phyloP scores from a whole-genome alignment of 257 asterid genomes.

The Nicotiana benthamiana region DNA sequence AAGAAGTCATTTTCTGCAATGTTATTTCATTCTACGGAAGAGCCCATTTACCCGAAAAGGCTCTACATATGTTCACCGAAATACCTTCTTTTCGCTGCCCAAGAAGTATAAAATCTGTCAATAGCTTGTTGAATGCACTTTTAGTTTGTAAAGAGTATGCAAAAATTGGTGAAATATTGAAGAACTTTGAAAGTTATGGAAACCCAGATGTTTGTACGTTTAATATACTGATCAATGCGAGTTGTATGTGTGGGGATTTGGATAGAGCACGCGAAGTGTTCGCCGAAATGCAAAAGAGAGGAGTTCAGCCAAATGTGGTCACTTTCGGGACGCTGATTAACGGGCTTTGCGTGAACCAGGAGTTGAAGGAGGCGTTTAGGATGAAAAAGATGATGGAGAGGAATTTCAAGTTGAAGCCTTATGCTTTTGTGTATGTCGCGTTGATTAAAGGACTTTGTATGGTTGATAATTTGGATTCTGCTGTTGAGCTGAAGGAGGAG shows the following conservation, averaged over 20 bases:
- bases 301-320: constrained; percentile 50
- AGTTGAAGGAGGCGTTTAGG: constrained; percentile 34
- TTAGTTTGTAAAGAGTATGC: constrained; percentile 41
- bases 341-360: constrained; percentile 36
- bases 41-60: constrained; percentile 47
- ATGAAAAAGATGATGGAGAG: constrained; percentile 56
- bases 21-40: constrained; percentile 54
- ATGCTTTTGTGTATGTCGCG: constrained; percentile 41
- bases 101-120: constrained; percentile 54
- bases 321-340: constrained; percentile 67
- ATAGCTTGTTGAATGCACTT: constrained; percentile 48
- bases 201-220: constrained; percentile 59
- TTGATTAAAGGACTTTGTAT: constrained; percentile 64
- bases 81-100: constrained; percentile 49
- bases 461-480: constrained; percentile 25
- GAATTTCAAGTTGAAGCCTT: constrained; percentile 37
- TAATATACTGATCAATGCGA: constrained; percentile 49
- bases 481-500: constrained; percentile 51
- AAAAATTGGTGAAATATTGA: constrained; percentile 33
- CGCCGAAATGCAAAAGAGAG: constrained; percentile 54
- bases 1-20: constrained; percentile 60
- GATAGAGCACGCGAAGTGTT: constrained; percentile 39
- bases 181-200: constrained; percentile 28
- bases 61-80: constrained; percentile 47
- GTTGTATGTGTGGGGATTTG: constrained; percentile 31